Conservation (phyloP, 441 rosid genomes). For the Populus hybrid region DNA sequence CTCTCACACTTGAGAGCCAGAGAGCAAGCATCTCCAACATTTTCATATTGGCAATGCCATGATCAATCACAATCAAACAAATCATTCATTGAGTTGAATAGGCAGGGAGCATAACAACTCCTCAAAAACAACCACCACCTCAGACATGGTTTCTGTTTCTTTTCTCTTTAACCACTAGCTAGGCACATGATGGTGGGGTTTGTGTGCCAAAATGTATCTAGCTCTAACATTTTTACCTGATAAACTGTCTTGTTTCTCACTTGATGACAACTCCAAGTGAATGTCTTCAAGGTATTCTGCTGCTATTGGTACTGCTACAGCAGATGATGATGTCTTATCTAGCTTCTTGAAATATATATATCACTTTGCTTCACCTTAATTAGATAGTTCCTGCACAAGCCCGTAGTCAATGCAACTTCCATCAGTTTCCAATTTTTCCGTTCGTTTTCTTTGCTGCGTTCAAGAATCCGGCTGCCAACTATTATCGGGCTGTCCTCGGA, state of each 20-base stretch:
- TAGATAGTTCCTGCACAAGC: constrained; percentile 21
- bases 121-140: neutral
- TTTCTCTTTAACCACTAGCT: neutral
- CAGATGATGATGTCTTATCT: constrained; percentile 24
- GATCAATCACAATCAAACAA: neutral
- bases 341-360: constrained; percentile 24
- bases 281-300: constrained; percentile 23
- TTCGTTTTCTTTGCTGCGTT: no score
- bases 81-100: neutral
- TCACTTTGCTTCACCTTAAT: constrained; percentile 27
- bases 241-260: constrained; percentile 20
- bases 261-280: constrained; percentile 24
- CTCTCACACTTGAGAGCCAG: neutral
- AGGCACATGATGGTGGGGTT: constrained; percentile 32
- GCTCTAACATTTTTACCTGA: constrained; percentile 23
- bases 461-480: no score
- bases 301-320: constrained; percentile 27
- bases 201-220: constrained; percentile 29
- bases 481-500: neutral
- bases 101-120: neutral
- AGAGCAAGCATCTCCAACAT: neutral
- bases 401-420: neutral
- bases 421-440: no score
- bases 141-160: neutral
- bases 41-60: neutral